Percentiles rank a stretch among this genome's conserved stretches.
Evolutionary conservation across 2,329 filamentous ascomycete genomes (phyloP).

Genomic region (Apiospora marii): DNA sequence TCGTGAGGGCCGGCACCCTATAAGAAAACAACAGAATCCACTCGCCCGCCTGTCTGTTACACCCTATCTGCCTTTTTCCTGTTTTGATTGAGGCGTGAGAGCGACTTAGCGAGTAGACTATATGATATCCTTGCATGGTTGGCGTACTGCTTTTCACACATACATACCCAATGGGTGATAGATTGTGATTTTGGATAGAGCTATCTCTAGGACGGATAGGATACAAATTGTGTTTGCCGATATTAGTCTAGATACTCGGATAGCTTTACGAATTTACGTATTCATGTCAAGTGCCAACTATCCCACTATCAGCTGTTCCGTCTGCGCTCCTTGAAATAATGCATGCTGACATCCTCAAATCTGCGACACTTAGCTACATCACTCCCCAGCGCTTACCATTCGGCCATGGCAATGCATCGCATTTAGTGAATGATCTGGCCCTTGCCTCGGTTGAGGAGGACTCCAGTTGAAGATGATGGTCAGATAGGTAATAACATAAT

Average conservation of each 20-base stretch:
- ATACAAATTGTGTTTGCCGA: neutral
- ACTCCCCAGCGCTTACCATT: no score
- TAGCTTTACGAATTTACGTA: neutral
- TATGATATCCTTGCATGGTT: neutral
- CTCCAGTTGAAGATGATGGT: no score
- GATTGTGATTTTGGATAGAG: neutral
- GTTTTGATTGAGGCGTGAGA: neutral
- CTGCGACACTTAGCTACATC: no score
- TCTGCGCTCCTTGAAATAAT: neutral
- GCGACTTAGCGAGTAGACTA: neutral
- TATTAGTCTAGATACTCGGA: neutral
- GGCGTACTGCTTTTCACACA: conserved; percentile 9
- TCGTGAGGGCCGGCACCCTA: conserved; percentile 50
- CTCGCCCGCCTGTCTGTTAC: neutral
- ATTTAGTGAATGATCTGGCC: no score
- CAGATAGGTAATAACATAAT: no score
- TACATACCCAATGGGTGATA: neutral
- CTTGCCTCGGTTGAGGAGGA: no score
- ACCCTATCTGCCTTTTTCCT: neutral
- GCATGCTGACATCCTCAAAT: no score
- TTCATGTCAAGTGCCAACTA: neutral
- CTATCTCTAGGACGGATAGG: neutral
- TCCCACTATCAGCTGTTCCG: neutral
- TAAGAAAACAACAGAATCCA: conserved; percentile 28
- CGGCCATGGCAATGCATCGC: no score